These are phyloP conservation scores for Neurospora pannonica DNA, from an alignment of 495 filamentous ascomycete genomes.

Conservation along the genomic window DNA sequence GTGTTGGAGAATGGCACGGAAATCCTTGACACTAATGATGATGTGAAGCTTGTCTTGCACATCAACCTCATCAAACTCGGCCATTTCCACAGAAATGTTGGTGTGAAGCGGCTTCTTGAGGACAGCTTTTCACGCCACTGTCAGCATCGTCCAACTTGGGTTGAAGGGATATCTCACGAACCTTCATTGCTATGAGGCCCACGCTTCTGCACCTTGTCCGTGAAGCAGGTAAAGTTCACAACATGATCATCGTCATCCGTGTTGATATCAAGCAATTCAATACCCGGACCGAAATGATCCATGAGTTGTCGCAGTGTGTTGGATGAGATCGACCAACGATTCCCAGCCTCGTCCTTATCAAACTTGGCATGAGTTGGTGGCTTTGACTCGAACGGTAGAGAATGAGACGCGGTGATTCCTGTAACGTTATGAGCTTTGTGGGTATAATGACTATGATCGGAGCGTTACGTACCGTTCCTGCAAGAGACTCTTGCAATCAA, in stretches of 20 bases:
- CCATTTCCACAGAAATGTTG: slow-evolving; percentile 73
- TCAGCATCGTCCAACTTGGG: slow-evolving; percentile 1
- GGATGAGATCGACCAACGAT: slow-evolving; percentile 71
- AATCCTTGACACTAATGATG: slow-evolving; percentile 87
- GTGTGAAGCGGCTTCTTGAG: slow-evolving; percentile 92
- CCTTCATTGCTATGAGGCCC: slow-evolving; percentile 66
- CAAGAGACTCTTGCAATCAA: slow-evolving; percentile 76
- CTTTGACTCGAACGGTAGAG: slow-evolving; percentile 77
- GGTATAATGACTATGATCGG: background rate
- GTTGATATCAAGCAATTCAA: slow-evolving; percentile 86
- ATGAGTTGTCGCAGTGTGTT: slow-evolving; percentile 70
- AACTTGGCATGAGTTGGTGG: slow-evolving; percentile 83
- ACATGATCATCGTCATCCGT: slow-evolving; percentile 45
- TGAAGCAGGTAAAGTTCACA: slow-evolving; percentile 84
- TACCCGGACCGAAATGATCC: slow-evolving; percentile 83
- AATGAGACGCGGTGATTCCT: slow-evolving; percentile 88
- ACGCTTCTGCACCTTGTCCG: slow-evolving; percentile 62
- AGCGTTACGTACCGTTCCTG: slow-evolving; percentile 55
- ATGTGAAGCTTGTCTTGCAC: slow-evolving; percentile 73
- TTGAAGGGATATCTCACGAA: slow-evolving; percentile 18
- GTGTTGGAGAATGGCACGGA: slow-evolving; percentile 80
- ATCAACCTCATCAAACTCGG: slow-evolving; percentile 75
- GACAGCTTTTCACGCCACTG: slow-evolving; percentile 48
- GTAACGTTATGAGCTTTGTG: background rate
- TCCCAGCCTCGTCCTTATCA: slow-evolving; percentile 55